Evolutionary conservation across 768 basidiomycete genomes (phyloP), one percentile per base, ranked within the genome.

Genomic region (Brasilioporus rufonigricans): DNA sequence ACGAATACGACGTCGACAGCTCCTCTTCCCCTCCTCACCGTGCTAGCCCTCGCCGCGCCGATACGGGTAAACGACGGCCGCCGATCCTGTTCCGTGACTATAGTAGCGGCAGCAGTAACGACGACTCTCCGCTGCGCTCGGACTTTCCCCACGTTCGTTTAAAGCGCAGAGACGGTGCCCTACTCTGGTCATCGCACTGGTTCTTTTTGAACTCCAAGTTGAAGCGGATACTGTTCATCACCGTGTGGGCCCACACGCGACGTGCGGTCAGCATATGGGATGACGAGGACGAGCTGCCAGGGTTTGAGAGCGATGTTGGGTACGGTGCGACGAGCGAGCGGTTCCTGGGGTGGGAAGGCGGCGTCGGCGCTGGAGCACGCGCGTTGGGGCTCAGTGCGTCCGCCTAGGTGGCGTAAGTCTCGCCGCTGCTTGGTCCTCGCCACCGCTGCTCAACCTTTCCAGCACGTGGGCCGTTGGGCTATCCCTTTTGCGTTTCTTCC

Each of bases 171-270:
- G 80, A 83, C 19, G 91, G 92, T 18, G 88, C 92, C 5, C 74
- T 98, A 53, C 78, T 98, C 8, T 98, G 95, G 95, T 94, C 91
- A 32, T 92, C 91, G 12, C 92, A 96, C 69, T 96, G 93, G 87
- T 98, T 98, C 78, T 96, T 98, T 76, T 77, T 93, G 64, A 96
- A 94, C 77, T 82, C 88, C 65, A 95, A 93, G 76, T 75, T 86
- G 73, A 97, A 95, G 76, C 85, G 95, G 21, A 84, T 98, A 63
- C 73, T 98, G 52, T 98, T 96, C 74, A 81, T 97, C 55, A 89
- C 92, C 2, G 85, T 93, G 21, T 97, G 93, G 92, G 92, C 94
- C 8, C 82, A 88, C 41, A 86, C 87, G 31, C 81, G 80, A 63
- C 80, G 82, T 46, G 75, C 82, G 19, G 74, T 76, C 18, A 73